Evolutionary conservation across 2,329 filamentous ascomycete genomes (phyloP).

Genomic region (Fusarium sp.): DNA sequence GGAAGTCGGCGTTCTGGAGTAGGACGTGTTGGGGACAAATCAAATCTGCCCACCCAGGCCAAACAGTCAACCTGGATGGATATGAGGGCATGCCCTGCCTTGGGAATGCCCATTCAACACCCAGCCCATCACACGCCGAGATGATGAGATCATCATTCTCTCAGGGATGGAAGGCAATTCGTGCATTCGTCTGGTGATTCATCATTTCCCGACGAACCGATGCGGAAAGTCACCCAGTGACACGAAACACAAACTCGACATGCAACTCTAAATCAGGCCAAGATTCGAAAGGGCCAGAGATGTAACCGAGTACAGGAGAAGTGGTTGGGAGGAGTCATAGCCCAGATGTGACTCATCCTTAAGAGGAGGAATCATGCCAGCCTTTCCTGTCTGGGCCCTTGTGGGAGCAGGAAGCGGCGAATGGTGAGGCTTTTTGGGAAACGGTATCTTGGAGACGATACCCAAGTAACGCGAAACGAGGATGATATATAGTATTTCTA

Average conservation of each 20-base stretch:
- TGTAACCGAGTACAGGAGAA: not conserved
- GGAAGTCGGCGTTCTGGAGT: not conserved
- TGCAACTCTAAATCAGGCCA: not conserved
- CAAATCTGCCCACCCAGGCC: not conserved
- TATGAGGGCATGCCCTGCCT: not conserved
- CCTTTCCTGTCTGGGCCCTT: not conserved
- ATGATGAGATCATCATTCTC: not conserved
- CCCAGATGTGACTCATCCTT: not conserved
- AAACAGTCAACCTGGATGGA: not conserved
- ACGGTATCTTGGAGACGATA: conserved; percentile 9
- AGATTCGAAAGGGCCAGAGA: not conserved
- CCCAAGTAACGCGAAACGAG: conserved; percentile 16
- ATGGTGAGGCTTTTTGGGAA: not conserved
- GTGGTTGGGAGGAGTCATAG: not conserved
- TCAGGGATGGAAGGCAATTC: not conserved
- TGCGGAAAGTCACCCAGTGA: not conserved
- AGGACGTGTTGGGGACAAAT: not conserved
- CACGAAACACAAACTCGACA: not conserved
- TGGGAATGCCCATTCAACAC: not conserved
- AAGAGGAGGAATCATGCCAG: not conserved
- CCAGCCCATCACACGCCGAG: not conserved
- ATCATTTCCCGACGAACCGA: not conserved
- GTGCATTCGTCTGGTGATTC: not conserved
- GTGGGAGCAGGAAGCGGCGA: not conserved
- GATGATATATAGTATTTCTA: conserved; percentile 2